Base-by-base conservation (phyloP, 129 eudicot genomes). In the Tagetes erecta region DNA sequence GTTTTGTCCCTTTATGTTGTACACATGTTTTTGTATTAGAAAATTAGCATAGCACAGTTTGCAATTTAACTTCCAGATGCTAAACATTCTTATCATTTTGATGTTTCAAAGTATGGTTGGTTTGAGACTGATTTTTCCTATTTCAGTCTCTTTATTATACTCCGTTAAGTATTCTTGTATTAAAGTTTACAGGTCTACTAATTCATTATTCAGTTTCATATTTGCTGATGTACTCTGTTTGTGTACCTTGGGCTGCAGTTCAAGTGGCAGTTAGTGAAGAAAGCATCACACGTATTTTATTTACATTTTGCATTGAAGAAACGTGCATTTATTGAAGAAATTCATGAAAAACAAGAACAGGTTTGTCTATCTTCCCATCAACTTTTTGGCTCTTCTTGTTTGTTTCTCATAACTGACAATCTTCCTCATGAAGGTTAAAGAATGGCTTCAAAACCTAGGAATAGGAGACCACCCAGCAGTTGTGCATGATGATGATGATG, bases 261-360 rank as follows among this genome's bases (percentile, higher is more conserved):
- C 83, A 94, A 85, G 86, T 94, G 99, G 99, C 88, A 88, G 75
- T 75, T 94, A 80, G 81, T 85, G 80, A 94, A 94, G 91, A 94
- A 88, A 81, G 97, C 99, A 72, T 67, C 99, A 31, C 97, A 94
- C 53, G 99, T 91, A 36, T 85, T 94, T 69, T 88, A 82, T 78
- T 75, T 94, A 73, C 97, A 94, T 77, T 94, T 94, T 74, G 90
- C 99, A 68, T 76, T 94, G 82, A 94, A 94, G 82, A 91, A 83
- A 68, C 96, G 99, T 9, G 90, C 90, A 53, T 68, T 94, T 82
- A 81, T 94, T 64, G 97, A 94, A 83, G 99, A 94, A 83, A 91
- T 94, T 67, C 91, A 94, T 51, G 99, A 94, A 82, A 94, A 94
- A 80, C 99, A 94, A 79, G 99, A 88, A 77, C 99, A 94, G 94